Evolutionary conservation across 495 filamentous ascomycete genomes (phyloP), one percentile per base, ranked within the genome.

Genomic region (Melanomma pulvis-pyrius): DNA sequence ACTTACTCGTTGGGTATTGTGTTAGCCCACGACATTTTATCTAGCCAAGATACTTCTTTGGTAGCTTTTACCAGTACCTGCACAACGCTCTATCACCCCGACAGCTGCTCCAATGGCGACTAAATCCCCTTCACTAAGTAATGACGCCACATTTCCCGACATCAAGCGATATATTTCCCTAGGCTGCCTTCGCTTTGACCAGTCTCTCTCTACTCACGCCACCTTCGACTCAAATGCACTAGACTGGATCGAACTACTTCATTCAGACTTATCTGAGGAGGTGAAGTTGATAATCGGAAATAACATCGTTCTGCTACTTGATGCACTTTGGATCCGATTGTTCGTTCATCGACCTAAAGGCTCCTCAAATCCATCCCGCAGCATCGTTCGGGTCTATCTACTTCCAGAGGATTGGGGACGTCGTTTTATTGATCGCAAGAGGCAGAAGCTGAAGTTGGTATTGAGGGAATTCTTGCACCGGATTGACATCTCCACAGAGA

Each of bases 331-430:
- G 66, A 67, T 69, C 36, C 49, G 70, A 15, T 13, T 67, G 0
- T 72, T 72, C 54, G 17, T 63, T n/a, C 51, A 66, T 25, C 19
- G 48, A 22, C n/a, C 39, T 1, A 13, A 49, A n/a, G 39, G 19
- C 11, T 5, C n/a, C 1, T 46, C 19, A 25, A 15, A n/a, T 6
- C 1, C 50, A 11, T 24, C 11, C 19, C 1, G 39, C 19, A 24
- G 36, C 47, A 58, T 72, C 21, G 30, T 67, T 13, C 56, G 70
- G 9, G 57, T 72, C 21, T 72, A 63, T 51, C 25, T 72, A 28
- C 58, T 69, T 15, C 66, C 70, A 7, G 55, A 63, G 19, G 70
- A 72, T 39, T 61, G 59, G 52, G 64, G 50, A 7, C 62, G 69
- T 7, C 54, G 61, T 6, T 53, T 46, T 28, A 66, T 66, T 28